Conservation (phyloP, 495 filamentous ascomycete species). For the Aspergillus sparsus region DNA sequence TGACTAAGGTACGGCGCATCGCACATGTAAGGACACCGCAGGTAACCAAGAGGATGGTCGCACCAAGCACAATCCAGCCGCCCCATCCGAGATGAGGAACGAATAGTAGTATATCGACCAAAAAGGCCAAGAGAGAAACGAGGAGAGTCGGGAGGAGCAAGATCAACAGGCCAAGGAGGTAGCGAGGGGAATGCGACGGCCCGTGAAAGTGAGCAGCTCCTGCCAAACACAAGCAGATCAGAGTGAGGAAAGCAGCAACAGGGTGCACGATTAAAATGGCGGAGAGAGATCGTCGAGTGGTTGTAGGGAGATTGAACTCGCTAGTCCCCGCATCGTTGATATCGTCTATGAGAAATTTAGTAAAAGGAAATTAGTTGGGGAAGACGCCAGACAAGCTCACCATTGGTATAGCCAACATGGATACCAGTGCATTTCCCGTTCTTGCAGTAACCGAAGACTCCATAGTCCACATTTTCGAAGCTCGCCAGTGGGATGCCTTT, state of each 20-base stretch:
- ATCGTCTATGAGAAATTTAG: constrained; percentile 37
- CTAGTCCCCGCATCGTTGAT: constrained; percentile 42
- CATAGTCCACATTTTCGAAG: constrained; percentile 76
- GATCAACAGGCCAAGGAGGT: constrained; percentile 80
- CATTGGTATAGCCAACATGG: constrained; percentile 80
- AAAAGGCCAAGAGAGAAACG: constrained; percentile 81
- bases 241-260: constrained; percentile 80
- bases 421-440: constrained; percentile 64
- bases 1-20: constrained; percentile 94
- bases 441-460: constrained; percentile 90
- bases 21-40: constrained; percentile 88
- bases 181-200: constrained; percentile 91
- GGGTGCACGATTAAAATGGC: constrained; percentile 91
- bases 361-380: constrained; percentile 14
- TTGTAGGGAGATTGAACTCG: constrained; percentile 72
- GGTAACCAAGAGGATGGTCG: constrained; percentile 81
- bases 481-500: constrained; percentile 78
- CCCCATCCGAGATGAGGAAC: constrained; percentile 93
- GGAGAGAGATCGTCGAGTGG: constrained; percentile 80
- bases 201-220: constrained; percentile 81
- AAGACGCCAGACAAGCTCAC: constrained; percentile 53
- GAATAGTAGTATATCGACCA: constrained; percentile 95
- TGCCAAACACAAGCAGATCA: constrained; percentile 81
- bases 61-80: constrained; percentile 90
- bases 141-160: constrained; percentile 83